Evolutionary conservation across 2,329 filamentous ascomycete species (phyloP), one percentile per base, ranked within the genome.

Genomic region (Periconia sp.): DNA sequence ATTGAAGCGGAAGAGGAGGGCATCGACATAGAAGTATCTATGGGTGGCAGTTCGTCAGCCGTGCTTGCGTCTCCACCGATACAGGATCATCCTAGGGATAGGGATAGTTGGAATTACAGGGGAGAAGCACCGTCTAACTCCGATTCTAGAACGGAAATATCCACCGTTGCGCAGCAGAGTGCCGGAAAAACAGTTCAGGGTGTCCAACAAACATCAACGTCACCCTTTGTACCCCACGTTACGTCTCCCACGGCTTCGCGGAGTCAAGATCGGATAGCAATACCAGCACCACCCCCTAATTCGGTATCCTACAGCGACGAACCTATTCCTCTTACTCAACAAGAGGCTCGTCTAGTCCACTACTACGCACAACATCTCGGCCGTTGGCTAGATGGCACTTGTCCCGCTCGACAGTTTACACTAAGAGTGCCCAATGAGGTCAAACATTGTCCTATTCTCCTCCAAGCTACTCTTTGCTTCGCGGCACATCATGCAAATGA

Each of bases 381-480:
- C 15, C 56, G 67, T 20, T 71, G 68, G 68, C 58, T 71, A 17
- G 68, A 71, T 47, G 69, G 64, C 40, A 69, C 66, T 2, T 66
- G 69, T 50, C 58, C 65, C 11, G 63, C 64, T 15, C 62, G 66
- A 11, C 68, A 69, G 43, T 71, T 71, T 45, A 70, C 68, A 1
- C 49, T 69, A 23, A 58, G 61, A 2, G 58, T 70, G 9, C 68
- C 68, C 1, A 58, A 57, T 15, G 66, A 68, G 23, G 63, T 69
- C 49, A 65, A 62, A 37, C 31, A 53, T 17, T 70, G 65, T 43
- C 57, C 65, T 10, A 63, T 70, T 5, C 56, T 71, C 15, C 62
- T 64, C n/a, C 57, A 68, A 41, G 64, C 68, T 6, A 65, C 70
- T 14, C 43, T 68, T 9, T 64, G 63, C 2, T 69, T 71, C 45